Percentiles rank a stretch among this genome's conserved stretches.
phyloP scores from a whole-genome alignment of 2,329 filamentous ascomycete species.

The Aspergillus tubingensis region DNA sequence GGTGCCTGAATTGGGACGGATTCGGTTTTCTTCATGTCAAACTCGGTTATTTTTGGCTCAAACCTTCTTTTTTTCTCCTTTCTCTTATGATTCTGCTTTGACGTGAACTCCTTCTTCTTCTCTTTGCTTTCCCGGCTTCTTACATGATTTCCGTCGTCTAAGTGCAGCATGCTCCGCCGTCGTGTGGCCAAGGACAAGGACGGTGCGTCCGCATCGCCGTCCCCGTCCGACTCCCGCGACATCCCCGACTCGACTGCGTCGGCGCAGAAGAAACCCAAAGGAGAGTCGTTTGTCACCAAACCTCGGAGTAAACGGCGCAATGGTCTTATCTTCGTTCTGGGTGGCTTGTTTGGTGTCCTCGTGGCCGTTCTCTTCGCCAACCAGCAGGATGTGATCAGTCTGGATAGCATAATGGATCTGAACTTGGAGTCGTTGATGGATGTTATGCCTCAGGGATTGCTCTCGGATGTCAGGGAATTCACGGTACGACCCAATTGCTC shows the following conservation, averaged over 20 bases:
- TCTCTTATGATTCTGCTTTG: background rate
- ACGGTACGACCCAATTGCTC: slow-evolving; percentile 59
- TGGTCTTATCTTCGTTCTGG: slow-evolving; percentile 81
- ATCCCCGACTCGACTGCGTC: slow-evolving; percentile 19
- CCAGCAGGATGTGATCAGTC: slow-evolving; percentile 83
- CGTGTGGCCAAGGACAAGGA: slow-evolving; percentile 45
- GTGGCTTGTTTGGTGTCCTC: slow-evolving; percentile 87
- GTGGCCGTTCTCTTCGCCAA: slow-evolving; percentile 86
- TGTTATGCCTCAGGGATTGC: slow-evolving; percentile 79
- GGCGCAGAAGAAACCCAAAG: slow-evolving; percentile 19
- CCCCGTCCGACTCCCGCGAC: slow-evolving; percentile 22
- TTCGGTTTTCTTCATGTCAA: background rate
- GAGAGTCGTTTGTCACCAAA: slow-evolving; percentile 37
- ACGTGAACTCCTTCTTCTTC: background rate
- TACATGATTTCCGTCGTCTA: background rate
- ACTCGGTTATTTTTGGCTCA: background rate
- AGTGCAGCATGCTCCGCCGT: slow-evolving; percentile 40
- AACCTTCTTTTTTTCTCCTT: slow-evolving; percentile 5
- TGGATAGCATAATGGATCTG: slow-evolving; percentile 69
- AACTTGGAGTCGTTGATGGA: slow-evolving; percentile 86
- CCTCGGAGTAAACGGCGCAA: slow-evolving; percentile 68
- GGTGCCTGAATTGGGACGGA: background rate
- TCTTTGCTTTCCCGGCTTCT: background rate
- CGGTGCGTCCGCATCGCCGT: slow-evolving; percentile 30
- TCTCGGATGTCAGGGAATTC: slow-evolving; percentile 82